Evolutionary conservation across 192 early-diverging fungal genomes (phyloP).

Genomic region (Linnemannia exigua): DNA sequence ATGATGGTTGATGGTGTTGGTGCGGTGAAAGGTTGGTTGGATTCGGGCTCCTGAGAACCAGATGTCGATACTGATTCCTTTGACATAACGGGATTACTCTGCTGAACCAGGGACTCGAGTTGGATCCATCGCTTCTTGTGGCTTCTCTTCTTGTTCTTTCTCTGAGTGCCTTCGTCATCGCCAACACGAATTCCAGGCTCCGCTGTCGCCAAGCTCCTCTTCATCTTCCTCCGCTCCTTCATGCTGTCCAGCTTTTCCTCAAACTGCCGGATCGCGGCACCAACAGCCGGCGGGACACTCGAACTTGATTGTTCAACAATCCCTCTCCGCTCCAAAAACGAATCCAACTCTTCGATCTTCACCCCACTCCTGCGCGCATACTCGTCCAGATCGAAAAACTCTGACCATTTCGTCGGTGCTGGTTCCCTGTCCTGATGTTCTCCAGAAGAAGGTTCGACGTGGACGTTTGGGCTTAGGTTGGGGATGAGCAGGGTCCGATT

Average conservation of each 20-base stretch:
- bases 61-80: not conserved
- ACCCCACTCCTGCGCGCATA: slow-evolving; percentile 23
- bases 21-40: not conserved
- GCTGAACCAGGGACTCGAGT: slow-evolving; percentile 16
- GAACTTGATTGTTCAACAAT: slow-evolving; percentile 17
- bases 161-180: not conserved
- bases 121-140: slow-evolving; percentile 30
- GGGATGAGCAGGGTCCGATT: slow-evolving; percentile 47
- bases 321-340: slow-evolving; percentile 29
- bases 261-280: not conserved
- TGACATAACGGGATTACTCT: slow-evolving; percentile 6
- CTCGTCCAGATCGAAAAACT: slow-evolving; percentile 39
- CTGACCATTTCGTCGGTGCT: slow-evolving; percentile 39
- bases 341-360: slow-evolving; percentile 38
- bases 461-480: slow-evolving; percentile 48
- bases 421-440: slow-evolving; percentile 10
- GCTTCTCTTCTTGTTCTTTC: not conserved
- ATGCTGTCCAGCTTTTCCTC: not conserved
- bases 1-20: not conserved
- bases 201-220: slow-evolving; percentile 6
- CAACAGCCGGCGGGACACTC: not conserved
- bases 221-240: not conserved
- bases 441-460: slow-evolving; percentile 17
- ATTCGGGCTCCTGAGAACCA: not conserved
- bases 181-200: not conserved